Conservation (phyloP, 1,139 yeast species). For the Suhomyces bribrorum region DNA sequence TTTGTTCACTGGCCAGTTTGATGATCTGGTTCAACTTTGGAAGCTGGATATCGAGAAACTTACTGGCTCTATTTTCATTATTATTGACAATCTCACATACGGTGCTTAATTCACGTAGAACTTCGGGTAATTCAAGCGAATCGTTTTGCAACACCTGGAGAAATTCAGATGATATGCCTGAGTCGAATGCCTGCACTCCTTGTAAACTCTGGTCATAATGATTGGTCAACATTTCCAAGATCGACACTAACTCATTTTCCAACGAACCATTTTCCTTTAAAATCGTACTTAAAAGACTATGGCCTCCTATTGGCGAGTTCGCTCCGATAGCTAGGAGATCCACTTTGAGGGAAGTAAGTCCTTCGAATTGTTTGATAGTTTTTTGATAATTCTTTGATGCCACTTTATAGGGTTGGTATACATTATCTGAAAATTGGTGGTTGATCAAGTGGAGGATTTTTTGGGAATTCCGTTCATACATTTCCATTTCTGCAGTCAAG, state of each 20-base stretch:
- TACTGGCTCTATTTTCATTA: conserved; percentile 37
- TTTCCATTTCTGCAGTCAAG: conserved; percentile 29
- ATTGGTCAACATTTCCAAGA: conserved; percentile 70
- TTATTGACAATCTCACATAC: conserved; percentile 40
- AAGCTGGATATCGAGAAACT: conserved; percentile 21
- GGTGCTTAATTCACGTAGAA: conserved; percentile 24
- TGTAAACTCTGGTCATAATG: conserved; percentile 79
- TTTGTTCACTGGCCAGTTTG: conserved; percentile 17
- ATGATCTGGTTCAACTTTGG: conserved; percentile 21
- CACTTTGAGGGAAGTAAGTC: conserved; percentile 20
- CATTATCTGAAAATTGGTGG: conserved; percentile 18
- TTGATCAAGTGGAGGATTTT: conserved; percentile 26
- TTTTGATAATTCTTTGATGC: conserved; percentile 19
- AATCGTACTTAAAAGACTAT: conserved; percentile 12
- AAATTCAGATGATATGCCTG: conserved; percentile 17
- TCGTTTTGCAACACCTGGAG: conserved; percentile 39
- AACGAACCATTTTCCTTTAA: conserved; percentile 47
- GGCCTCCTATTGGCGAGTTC: conserved; percentile 5
- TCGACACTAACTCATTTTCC: conserved; percentile 70
- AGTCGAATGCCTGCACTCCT: conserved; percentile 19
- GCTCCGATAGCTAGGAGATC: conserved; percentile 7
- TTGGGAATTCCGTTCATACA: conserved; percentile 30
- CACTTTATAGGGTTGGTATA: conserved; percentile 18
- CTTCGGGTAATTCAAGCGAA: conserved; percentile 29
- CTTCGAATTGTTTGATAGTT: conserved; percentile 25